phyloP scores from a whole-genome alignment of 2,329 filamentous ascomycete genomes.

The Colletotrichum gloeosporioides region DNA sequence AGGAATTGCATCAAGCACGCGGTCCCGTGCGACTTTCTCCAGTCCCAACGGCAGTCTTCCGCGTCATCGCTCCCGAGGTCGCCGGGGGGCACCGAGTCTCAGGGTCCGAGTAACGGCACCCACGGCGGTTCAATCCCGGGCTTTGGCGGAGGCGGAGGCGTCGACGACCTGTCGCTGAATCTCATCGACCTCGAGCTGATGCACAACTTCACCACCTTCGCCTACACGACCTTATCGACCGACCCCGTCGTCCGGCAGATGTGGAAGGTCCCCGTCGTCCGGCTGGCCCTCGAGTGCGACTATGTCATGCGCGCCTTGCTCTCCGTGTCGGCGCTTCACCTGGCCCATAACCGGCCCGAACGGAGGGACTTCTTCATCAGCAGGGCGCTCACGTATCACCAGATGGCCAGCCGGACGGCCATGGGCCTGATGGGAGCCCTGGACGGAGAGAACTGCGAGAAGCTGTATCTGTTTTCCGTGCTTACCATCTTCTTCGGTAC shows the following conservation, averaged over 20 bases:
- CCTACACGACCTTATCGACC: conserved; percentile 49
- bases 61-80: conserved; percentile 10
- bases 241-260: conserved; percentile 47
- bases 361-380: conserved; percentile 41
- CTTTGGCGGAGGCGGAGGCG: background rate
- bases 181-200: conserved; percentile 56
- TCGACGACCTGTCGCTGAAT: conserved; percentile 34
- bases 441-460: conserved; percentile 26
- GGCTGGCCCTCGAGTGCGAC: conserved; percentile 49
- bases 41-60: conserved; percentile 15
- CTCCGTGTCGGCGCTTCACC: conserved; percentile 54
- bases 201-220: conserved; percentile 57
- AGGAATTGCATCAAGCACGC: conserved; percentile 31
- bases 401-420: conserved; percentile 22
- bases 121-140: background rate
- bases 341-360: conserved; percentile 45
- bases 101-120: background rate
- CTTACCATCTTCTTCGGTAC: conserved; percentile 38
- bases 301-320: conserved; percentile 57
- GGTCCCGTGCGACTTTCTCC: conserved; percentile 30
- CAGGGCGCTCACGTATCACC: conserved; percentile 21
- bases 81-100: background rate
- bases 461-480: conserved; percentile 33
- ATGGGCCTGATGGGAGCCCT: conserved; percentile 22
- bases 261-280: conserved; percentile 52